Evolutionary conservation across 2,329 filamentous ascomycete genomes (phyloP).

Genomic region (Apiospora hydei): DNA sequence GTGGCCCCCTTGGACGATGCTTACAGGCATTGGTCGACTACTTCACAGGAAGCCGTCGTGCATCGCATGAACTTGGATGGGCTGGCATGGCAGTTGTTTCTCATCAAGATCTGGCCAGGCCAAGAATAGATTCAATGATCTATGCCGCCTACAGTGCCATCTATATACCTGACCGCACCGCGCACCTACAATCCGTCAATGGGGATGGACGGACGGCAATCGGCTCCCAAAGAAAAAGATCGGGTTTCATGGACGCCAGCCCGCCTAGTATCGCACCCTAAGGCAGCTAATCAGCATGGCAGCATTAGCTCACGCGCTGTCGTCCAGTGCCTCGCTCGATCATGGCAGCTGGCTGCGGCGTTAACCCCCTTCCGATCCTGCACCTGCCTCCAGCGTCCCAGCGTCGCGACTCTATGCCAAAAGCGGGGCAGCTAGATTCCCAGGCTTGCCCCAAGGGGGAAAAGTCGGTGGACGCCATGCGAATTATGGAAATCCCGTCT

Average conservation of each 20-base stretch:
- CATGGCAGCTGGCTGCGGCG: background rate
- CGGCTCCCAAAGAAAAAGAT: background rate
- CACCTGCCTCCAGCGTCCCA: background rate
- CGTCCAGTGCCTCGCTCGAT: background rate
- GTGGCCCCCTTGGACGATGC: background rate
- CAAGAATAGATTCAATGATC: background rate
- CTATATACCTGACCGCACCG: background rate
- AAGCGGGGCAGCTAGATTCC: background rate
- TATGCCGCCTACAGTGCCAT: background rate
- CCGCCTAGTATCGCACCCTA: slow-evolving; percentile 1
- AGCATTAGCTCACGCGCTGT: background rate
- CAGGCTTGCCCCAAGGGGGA: slow-evolving; percentile 11
- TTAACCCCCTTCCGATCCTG: background rate
- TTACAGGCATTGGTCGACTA: too few relatives aligned
- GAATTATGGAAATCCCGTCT: slow-evolving; percentile 8
- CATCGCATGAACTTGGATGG: too few relatives aligned
- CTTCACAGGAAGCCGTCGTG: too few relatives aligned
- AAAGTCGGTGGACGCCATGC: slow-evolving; percentile 20
- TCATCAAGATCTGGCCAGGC: background rate
- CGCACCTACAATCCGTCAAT: background rate
- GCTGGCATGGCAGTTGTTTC: too few relatives aligned
- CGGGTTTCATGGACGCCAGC: background rate
- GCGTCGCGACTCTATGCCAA: background rate
- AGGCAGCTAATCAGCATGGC: background rate
- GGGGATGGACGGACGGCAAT: background rate